Evolutionary conservation across 2,329 filamentous ascomycete species (phyloP).

Genomic region (Fusarium sarcochroum): DNA sequence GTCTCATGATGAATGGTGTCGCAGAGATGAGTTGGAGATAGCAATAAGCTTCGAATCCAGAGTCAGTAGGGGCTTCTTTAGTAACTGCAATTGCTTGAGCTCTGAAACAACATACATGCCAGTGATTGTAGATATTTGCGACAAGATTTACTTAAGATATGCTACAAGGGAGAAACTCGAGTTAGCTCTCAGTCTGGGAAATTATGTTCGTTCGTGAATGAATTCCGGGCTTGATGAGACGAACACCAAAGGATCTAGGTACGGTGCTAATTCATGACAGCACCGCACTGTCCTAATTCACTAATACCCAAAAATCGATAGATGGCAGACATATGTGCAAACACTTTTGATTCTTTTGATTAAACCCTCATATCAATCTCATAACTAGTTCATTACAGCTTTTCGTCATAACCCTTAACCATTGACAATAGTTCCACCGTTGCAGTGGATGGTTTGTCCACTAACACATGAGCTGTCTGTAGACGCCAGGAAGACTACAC

Average conservation of each 20-base stretch:
- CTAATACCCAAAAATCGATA: neutral
- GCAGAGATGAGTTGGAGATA: neutral
- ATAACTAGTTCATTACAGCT: neutral
- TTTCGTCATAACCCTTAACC: constrained; percentile 52
- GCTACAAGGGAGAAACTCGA: neutral
- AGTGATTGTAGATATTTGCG: neutral
- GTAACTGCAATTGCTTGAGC: too few relatives aligned
- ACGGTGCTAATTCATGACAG: neutral
- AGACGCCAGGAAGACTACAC: constrained; percentile 84
- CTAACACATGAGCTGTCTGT: constrained; percentile 80
- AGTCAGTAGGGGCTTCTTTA: neutral
- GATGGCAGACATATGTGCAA: neutral
- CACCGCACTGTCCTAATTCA: neutral
- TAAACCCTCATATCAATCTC: neutral
- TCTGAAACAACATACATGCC: too few relatives aligned
- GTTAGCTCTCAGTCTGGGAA: neutral
- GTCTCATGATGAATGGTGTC: constrained; percentile 35
- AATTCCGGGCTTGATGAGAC: neutral
- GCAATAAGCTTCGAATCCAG: neutral
- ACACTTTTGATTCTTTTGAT: neutral
- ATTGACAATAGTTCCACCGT: constrained; percentile 65
- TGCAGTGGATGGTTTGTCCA: constrained; percentile 75
- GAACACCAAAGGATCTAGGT: neutral
- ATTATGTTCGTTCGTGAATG: neutral
- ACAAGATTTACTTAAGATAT: neutral